These are phyloP conservation scores for Trichoderma harzianum DNA, from an alignment of 2,329 filamentous ascomycete species.

Conservation along the genomic window DNA sequence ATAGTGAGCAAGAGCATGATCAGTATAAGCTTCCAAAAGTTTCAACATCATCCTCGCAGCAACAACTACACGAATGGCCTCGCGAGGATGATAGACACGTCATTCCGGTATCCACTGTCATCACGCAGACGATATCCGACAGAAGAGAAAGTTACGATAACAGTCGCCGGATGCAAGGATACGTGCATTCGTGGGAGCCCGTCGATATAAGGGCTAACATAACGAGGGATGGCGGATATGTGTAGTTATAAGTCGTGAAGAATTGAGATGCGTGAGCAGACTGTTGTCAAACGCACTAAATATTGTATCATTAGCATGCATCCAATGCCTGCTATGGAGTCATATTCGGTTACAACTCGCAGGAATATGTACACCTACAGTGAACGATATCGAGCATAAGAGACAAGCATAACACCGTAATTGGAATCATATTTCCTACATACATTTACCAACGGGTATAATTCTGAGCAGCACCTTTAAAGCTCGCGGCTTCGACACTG, in stretches of 20 bases:
- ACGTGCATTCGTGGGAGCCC: background rate
- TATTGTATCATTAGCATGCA: too few relatives aligned
- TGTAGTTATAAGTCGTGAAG: background rate
- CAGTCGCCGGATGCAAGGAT: background rate
- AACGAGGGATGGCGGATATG: background rate
- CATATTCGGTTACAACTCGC: too few relatives aligned
- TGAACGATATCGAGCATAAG: background rate
- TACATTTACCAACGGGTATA: background rate
- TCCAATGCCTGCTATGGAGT: too few relatives aligned
- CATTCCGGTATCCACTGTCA: constrained; percentile 4
- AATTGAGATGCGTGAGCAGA: background rate
- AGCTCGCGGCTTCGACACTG: background rate
- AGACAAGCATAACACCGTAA: background rate
- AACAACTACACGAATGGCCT: background rate
- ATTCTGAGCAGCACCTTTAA: background rate
- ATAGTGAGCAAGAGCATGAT: background rate
- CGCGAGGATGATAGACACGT: background rate
- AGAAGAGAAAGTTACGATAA: background rate
- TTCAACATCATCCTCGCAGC: background rate
- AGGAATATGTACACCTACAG: background rate
- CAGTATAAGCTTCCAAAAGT: background rate
- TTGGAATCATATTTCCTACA: background rate
- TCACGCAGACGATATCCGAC: constrained; percentile 1
- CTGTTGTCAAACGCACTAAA: background rate
- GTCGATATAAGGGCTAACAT: background rate